Base-by-base conservation (phyloP, 441 rosid genomes). In the Croton setiger region DNA sequence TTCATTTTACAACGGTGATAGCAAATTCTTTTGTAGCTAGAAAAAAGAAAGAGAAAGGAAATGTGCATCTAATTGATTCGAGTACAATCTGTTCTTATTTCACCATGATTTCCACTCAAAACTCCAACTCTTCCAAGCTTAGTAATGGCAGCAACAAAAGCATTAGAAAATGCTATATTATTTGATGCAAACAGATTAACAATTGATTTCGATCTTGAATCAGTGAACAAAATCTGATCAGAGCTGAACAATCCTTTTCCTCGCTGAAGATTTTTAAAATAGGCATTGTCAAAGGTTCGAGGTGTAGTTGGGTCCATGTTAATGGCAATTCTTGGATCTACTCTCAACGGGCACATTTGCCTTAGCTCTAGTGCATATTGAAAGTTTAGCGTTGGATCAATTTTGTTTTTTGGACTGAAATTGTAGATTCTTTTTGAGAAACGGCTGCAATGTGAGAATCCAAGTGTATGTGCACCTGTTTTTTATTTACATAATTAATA, bases 271-370 rank as follows among this genome's bases (percentile, higher is more conserved):
- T 93, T 93, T 74, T 78, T 73, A 86, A 48, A 93, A 79, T 89
- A 93, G 13, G 67, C 68, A 63, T 93, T 91, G 75, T 89, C 98
- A 57, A 93, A 93, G 23, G 41, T 73, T 12, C 60, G 79, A 31
- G 97, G 94, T 5, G 98, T 88, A 39, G 71, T 83, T 0, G 96
- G 93, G 67, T 93, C 97, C 96, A 93, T 89, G 89, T 91, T 80
- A 49, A 93, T 82, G 78, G 96, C 98, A 69, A 93, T 87, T 9
- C 73, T 75, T 23, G 90, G 81, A 75, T 89, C 92, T 27, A 91
- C 85, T 44, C 73, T 78, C 54, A 10, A 20, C 4, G 98, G 98
- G 65, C 97, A 93, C 82, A 89, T 83, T 8, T 73, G 70, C 61
- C 78, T 76, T 6, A 93, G 82, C 66, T 87, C 83, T 48, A 73